A percentile compares a stretch with the other conserved stretches of the same genome.
These are phyloP conservation scores for Pichia pseudocactophila DNA, from an alignment of 805 yeast genomes.

Conservation along the genomic window DNA sequence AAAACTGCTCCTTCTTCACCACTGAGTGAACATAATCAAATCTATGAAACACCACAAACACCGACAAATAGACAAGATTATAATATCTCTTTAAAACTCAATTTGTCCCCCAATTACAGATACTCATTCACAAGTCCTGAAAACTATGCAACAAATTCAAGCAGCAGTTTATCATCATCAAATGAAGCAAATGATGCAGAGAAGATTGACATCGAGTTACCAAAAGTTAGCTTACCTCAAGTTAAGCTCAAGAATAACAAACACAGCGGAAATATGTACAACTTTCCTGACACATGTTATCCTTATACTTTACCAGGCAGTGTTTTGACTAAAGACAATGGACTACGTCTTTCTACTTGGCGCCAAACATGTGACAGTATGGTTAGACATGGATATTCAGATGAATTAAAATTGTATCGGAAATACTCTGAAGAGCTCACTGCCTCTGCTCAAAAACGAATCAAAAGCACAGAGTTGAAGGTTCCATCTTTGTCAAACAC, in stretches of 20 bases:
- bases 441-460: not conserved
- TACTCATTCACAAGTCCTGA: conserved; percentile 15
- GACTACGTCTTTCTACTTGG: conserved; percentile 35
- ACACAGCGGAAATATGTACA: conserved; percentile 18
- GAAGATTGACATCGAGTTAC: conserved; percentile 18
- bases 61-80: conserved; percentile 11
- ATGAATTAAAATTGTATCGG: conserved; percentile 31
- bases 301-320: conserved; percentile 22
- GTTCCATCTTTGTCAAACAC: conserved; percentile 3
- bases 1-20: conserved; percentile 28
- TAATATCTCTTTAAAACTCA: not conserved
- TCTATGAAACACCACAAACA: conserved; percentile 17
- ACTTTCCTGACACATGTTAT: conserved; percentile 31
- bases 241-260: conserved; percentile 13
- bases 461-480: not conserved
- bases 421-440: conserved; percentile 24
- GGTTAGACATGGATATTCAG: conserved; percentile 33
- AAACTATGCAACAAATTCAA: not conserved
- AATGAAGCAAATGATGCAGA: not conserved
- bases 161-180: not conserved
- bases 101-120: conserved; percentile 1
- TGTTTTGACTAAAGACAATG: conserved; percentile 21
- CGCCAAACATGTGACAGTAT: conserved; percentile 33
- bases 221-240: conserved; percentile 15
- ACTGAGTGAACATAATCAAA: not conserved